Base-by-base conservation (phyloP, 2,329 filamentous ascomycete species). In the Alternaria solani region DNA sequence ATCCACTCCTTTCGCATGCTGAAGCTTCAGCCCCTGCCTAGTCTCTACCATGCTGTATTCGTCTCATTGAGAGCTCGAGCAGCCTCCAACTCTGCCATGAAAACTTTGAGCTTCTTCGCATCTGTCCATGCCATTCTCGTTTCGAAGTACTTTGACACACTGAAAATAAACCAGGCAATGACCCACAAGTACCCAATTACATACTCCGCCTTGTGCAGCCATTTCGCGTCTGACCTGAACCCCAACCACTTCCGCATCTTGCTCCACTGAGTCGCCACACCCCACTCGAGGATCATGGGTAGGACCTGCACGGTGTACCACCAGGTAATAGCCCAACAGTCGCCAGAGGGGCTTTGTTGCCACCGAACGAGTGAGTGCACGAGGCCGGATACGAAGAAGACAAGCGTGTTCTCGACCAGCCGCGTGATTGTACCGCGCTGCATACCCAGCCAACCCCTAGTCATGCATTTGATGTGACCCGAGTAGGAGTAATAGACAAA, bases 231-330 rank as follows among this genome's bases (percentile, higher is more conserved):
- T 5, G 26, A 32, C 7, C 23, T 26, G 26, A 61, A 28, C 7
- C 57, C 56, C 39, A 34, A 6, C 34, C 51, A 38, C 42, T 42
- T 39, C 6, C 49, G 53, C 7, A 41, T 42, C 8, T 16, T 28
- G 26, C 23, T 30, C 67, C 62, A 70, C 3, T 55, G 16, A 23
- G 26, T 12, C 55, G 57, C 49, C 12, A 65, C 55, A 8, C 59
- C 36, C 2, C 47, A 53, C 47, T 71, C 69, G 5, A 63, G 38
- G 11, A 63, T 30, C 44, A 71, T 61, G 8, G 69, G 64, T 11
- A 66, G n/a, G 39, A 70, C 65, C 55, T 71, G 69, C 20, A 18
- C 61, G 4, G 51, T 20, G 39, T 69, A 71, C 62, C 64, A 68
- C 7, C 61, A 16, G 2, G 63, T 41, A 26, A 69, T 63, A 12